phyloP scores from a whole-genome alignment of 768 basidiomycete genomes.

The Strobilomyces dryophilus region DNA sequence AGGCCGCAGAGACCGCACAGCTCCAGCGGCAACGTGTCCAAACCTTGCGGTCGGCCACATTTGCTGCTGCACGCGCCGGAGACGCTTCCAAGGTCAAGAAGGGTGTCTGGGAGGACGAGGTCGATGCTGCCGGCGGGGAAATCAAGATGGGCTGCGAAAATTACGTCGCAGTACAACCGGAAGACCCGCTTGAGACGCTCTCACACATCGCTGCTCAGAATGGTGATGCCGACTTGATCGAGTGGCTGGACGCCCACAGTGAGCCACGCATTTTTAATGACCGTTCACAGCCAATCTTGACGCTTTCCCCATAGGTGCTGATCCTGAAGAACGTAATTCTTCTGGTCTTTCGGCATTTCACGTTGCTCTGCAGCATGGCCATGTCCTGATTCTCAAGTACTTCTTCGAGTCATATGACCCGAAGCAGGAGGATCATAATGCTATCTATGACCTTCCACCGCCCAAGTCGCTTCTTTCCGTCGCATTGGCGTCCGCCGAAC shows the following conservation, averaged over 20 bases:
- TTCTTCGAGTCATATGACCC: constrained; percentile 62
- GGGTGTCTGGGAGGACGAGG: constrained; percentile 63
- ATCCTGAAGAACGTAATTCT: constrained; percentile 65
- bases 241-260: constrained; percentile 76
- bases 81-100: constrained; percentile 53
- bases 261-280: constrained; percentile 29
- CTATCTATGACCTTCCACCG: constrained; percentile 43
- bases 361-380: constrained; percentile 51
- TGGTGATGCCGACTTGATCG: constrained; percentile 54
- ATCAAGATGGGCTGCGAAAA: constrained; percentile 51
- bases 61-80: constrained; percentile 59
- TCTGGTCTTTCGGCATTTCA: constrained; percentile 62
- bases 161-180: constrained; percentile 42
- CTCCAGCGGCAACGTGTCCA: constrained; percentile 49
- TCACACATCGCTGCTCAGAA: constrained; percentile 59
- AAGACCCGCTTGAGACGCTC: constrained; percentile 63
- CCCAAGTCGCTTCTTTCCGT: constrained; percentile 48
- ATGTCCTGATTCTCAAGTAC: constrained; percentile 49
- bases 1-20: constrained; percentile 46
- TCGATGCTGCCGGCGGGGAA: constrained; percentile 73
- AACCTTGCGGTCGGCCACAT: constrained; percentile 53
- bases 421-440: constrained; percentile 43
- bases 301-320: constrained; percentile 49
- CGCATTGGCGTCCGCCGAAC: constrained; percentile 57
- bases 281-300: constrained; percentile 18